Percentiles rank a stretch among this genome's conserved stretches.
Evolutionary conservation across 2,329 filamentous ascomycete genomes (phyloP).

Genomic region (Pseudocercospora ulei): DNA sequence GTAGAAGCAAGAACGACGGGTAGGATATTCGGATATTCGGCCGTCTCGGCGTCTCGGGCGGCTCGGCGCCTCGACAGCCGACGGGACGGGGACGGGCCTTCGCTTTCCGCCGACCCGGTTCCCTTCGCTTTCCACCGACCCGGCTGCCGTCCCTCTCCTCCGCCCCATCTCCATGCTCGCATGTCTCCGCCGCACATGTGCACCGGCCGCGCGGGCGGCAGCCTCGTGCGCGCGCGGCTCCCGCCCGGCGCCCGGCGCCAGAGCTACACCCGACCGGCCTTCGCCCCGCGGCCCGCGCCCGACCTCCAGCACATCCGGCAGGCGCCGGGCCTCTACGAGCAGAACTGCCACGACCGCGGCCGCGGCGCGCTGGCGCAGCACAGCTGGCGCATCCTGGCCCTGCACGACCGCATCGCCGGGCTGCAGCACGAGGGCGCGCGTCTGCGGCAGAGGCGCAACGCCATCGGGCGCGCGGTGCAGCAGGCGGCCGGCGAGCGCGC

Average conservation of each 20-base stretch:
- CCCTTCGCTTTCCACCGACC: too few species aligned
- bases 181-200: slow-evolving; percentile 1
- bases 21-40: too few species aligned
- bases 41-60: too few species aligned
- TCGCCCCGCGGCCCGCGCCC: slow-evolving; percentile 66
- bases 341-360: slow-evolving; percentile 78
- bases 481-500: slow-evolving; percentile 21
- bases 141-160: neutral
- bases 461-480: slow-evolving; percentile 46
- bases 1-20: too few species aligned
- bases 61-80: too few species aligned
- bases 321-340: slow-evolving; percentile 67
- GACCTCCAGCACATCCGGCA: slow-evolving; percentile 86
- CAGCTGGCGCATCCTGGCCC: slow-evolving; percentile 46
- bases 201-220: neutral
- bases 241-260: neutral
- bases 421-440: slow-evolving; percentile 52
- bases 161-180: neutral
- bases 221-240: neutral
- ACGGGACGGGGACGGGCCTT: too few species aligned
- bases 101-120: too few species aligned
- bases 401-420: slow-evolving; percentile 40
- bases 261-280: slow-evolving; percentile 50
- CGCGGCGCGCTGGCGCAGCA: slow-evolving; percentile 52
- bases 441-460: slow-evolving; percentile 58